Evolutionary conservation across 805 yeast species (phyloP).

Genomic region (Scheffersomyces ergatensis): DNA sequence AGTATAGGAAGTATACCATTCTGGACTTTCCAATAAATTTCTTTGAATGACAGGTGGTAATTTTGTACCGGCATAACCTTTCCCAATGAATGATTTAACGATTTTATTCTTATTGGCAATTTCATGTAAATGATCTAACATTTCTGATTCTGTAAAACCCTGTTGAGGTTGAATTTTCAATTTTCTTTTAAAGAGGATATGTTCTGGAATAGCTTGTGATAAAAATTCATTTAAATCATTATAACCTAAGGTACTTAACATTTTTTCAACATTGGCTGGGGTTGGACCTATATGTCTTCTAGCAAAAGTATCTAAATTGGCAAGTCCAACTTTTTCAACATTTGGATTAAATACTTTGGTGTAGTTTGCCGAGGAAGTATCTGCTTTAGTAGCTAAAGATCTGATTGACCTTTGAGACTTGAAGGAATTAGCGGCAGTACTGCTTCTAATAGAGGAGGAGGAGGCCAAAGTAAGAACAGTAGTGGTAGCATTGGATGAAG

Average conservation of each 20-base stretch:
- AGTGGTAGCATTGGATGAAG: not conserved
- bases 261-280: constrained; percentile 55
- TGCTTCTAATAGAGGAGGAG: not conserved
- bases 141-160: constrained; percentile 81
- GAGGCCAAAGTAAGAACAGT: not conserved
- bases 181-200: constrained; percentile 67
- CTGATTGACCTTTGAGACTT: constrained; percentile 2
- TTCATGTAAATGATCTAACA: constrained; percentile 63
- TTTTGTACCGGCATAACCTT: constrained; percentile 89
- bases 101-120: constrained; percentile 77
- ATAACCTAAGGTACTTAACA: constrained; percentile 69
- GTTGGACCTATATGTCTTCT: constrained; percentile 90
- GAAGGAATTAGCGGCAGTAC: not conserved
- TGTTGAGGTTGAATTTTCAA: constrained; percentile 63
- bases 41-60: constrained; percentile 92
- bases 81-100: constrained; percentile 79
- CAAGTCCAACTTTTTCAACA: constrained; percentile 13
- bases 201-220: constrained; percentile 69
- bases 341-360: constrained; percentile 45
- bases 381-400: constrained; percentile 9
- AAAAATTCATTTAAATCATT: constrained; percentile 69
- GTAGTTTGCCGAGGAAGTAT: constrained; percentile 57
- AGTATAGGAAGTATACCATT: constrained; percentile 98
- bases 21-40: constrained; percentile 88
- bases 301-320: constrained; percentile 73